Base-by-base conservation (phyloP, 441 rosid genomes). In the Bocquillonia castaneifolia region DNA sequence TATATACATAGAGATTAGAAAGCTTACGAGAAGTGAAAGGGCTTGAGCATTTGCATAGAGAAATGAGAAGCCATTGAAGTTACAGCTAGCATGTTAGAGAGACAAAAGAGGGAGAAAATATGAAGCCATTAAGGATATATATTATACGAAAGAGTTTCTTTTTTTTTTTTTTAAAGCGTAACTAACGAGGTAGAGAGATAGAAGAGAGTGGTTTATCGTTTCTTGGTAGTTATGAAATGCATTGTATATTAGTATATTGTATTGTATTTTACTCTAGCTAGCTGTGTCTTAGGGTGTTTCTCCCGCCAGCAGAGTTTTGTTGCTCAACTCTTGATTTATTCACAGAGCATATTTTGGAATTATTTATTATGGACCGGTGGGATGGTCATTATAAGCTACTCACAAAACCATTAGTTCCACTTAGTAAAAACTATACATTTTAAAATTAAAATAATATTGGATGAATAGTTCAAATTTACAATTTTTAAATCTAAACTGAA, bases 11-110 rank as follows among this genome's bases (percentile, higher is more conserved):
- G 45, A 51, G 57, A 51, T 13, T 47, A 37, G 58, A 56, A 60
- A 65, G 40, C 82, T 82, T 83, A 85, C 90, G 73, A 25, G 73
- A 68, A 40, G 63, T 32, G 42, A 62, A 69, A 62, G 56, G 72
- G 70, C 40, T 53, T 63, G 66, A 73, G 76, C 5, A 68, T 78
- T 8, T 68, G 85, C 67, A 74, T 75, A 52, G 72, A 75, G 63
- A 73, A 67, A 32, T 52, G 76, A 47, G 80, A 80, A 75, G 87
- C 86, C 93, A 88, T 88, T 59, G 76, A 72, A 42, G 73, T 2
- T 45, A 44, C 58, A 64, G 40, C 56, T 55, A 47, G 44, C 36
- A 6, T 50, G 47, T 31, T 29, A 32, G 18, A 53, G 28, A 61
- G 39, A 23, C 29, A 31, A 20, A 14, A 10, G 54, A 51, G 28